These are phyloP conservation scores for Linnemannia hyalina DNA, from an alignment of 192 early-diverging fungal genomes.

Conservation along the genomic window DNA sequence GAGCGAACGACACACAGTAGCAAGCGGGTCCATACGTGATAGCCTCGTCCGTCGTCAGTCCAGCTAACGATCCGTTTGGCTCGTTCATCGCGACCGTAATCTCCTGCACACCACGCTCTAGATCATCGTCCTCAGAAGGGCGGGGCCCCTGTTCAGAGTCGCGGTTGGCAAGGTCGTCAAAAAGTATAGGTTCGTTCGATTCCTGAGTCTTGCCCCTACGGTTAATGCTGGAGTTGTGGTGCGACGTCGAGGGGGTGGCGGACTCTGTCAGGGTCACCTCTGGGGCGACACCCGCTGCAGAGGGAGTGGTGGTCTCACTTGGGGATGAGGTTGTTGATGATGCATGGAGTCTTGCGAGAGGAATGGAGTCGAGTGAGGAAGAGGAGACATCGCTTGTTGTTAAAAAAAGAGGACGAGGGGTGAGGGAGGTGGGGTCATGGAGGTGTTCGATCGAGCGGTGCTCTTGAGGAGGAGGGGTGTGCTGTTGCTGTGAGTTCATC, in stretches of 20 bases:
- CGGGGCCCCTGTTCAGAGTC: slow-evolving; percentile 2
- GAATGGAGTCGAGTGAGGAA: slow-evolving; percentile 8
- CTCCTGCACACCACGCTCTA: slow-evolving; percentile 35
- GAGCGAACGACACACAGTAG: background rate
- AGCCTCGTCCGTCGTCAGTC: slow-evolving; percentile 44
- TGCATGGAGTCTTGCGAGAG: background rate
- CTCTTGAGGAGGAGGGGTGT: background rate
- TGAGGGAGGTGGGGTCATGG: slow-evolving; percentile 3
- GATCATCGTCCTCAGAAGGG: slow-evolving; percentile 48
- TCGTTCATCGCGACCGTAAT: slow-evolving; percentile 41
- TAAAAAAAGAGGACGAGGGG: background rate
- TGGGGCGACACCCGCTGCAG: background rate
- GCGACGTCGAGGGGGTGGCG: background rate
- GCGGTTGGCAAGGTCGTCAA: slow-evolving; percentile 17
- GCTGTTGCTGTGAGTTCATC: slow-evolving; percentile 7
- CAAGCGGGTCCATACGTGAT: slow-evolving; percentile 33
- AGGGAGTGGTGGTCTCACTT: background rate
- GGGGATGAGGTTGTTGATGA: slow-evolving; percentile 10
- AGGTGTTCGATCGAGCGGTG: slow-evolving; percentile 4
- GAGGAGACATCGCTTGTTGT: background rate
- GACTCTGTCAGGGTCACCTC: background rate
- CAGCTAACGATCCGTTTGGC: slow-evolving; percentile 36
- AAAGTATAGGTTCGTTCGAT: slow-evolving; percentile 25
- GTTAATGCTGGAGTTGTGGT: background rate
- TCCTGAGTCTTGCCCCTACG: slow-evolving; percentile 29